phyloP scores from a whole-genome alignment of 805 yeast species.

The Starmerella floricola region DNA sequence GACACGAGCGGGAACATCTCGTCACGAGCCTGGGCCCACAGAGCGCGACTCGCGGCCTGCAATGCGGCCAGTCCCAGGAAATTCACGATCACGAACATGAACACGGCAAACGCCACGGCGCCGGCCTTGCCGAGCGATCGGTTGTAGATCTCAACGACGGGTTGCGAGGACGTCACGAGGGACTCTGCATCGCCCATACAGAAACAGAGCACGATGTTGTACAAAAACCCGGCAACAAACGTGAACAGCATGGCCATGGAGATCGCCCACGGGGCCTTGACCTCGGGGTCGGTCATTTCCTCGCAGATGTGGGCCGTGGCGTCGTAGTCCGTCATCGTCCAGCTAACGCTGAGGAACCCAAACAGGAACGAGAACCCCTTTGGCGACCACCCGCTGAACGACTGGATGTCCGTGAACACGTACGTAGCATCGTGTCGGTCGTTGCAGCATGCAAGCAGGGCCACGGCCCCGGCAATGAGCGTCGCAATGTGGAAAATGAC shows the following conservation, averaged over 20 bases:
- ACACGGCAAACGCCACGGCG: constrained; percentile 50
- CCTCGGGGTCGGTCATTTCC: constrained; percentile 46
- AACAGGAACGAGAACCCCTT: constrained; percentile 47
- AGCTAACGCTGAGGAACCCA: constrained; percentile 34
- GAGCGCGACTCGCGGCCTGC: constrained; percentile 54
- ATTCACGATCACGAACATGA: constrained; percentile 50
- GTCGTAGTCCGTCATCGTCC: constrained; percentile 62
- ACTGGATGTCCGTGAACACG: constrained; percentile 39
- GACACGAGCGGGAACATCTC: constrained; percentile 45
- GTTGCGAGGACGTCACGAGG: constrained; percentile 29
- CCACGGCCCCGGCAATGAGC: constrained; percentile 39
- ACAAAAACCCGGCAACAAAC: constrained; percentile 25
- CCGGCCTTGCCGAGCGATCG: constrained; percentile 53
- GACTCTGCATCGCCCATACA: constrained; percentile 25
- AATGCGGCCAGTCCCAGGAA: constrained; percentile 52
- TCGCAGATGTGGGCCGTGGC: constrained; percentile 64
- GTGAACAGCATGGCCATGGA: constrained; percentile 34
- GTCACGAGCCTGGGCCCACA: constrained; percentile 69
- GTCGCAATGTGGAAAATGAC: constrained; percentile 40
- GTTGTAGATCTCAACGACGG: constrained; percentile 51
- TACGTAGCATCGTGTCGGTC: constrained; percentile 34
- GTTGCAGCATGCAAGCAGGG: constrained; percentile 44
- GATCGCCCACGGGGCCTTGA: constrained; percentile 47
- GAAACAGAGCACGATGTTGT: constrained; percentile 26
- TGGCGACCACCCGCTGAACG: constrained; percentile 39